Base-by-base conservation (phyloP, 768 basidiomycete species). In the Trametes sanguinea region DNA sequence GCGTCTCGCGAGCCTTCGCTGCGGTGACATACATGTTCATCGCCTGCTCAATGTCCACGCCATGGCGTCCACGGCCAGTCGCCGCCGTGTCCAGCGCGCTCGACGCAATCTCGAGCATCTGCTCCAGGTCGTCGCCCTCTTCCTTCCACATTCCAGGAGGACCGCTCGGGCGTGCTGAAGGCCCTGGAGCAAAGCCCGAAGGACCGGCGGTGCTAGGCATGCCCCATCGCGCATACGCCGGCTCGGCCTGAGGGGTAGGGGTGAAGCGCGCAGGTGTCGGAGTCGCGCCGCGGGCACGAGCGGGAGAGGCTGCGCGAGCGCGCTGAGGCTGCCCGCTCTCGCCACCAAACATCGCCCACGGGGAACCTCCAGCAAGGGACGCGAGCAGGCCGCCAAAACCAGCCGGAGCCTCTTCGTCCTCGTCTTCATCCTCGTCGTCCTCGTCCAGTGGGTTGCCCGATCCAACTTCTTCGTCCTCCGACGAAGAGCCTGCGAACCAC, bases 21-120 rank as follows among this genome's bases (percentile, higher is more conserved):
- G 63, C 63, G 11, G 58, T 57, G 58, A 64, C 50, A 44, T 46
- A 64, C 63, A 64, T 64, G 43, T 54, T 58, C 63, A 64, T 64
- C 43, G 57, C 63, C 29, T 63, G 57, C 40, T 63, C 52, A 27
- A 63, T 42, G 57, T 57, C 47, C 40, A 44, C 44, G 35, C 55
- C 54, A 1, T 22, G 17, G 3, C 56, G 50, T 8, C 30, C 7
- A 16, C 42, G 6, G 4, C 57, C 57, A 32, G n/a, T 37, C 32
- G 43, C 62, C 4, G 53, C 58, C 35, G 22, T 43, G 54, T 51
- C 45, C 30, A 64, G 39, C 43, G 63, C 37, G 27, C 51, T 54
- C 45, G 62, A 48, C 39, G 62, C 56, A 22, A 63, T 32, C 45
- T 57, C 56, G 42, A 63, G 57, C 51, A 63, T 59, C 44, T 58